These are phyloP conservation scores for Dryas integrifolia DNA, from an alignment of 331 rosid genomes.

Conservation along the genomic window DNA sequence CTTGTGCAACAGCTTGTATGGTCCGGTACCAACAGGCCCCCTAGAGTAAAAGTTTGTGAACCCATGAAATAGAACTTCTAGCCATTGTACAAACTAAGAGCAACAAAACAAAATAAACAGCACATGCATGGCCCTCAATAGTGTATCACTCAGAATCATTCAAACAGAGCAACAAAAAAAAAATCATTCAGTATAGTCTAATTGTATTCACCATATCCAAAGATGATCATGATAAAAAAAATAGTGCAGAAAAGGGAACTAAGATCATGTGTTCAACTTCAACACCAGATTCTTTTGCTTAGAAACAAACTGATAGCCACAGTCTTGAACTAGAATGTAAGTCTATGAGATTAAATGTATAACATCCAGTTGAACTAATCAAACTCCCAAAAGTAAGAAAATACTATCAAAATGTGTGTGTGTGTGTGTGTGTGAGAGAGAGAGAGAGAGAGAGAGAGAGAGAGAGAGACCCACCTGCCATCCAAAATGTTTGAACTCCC, in stretches of 20 bases:
- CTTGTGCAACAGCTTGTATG: conserved; percentile 43
- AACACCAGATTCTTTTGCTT: not conserved
- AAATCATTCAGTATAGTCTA: not conserved
- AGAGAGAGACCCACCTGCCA: conserved; percentile 41
- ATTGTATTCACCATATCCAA: not conserved
- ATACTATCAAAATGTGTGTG: too few relatives aligned
- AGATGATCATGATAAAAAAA: not conserved
- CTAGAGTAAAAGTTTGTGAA: conserved; percentile 27
- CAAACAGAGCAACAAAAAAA: too few relatives aligned
- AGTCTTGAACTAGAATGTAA: not conserved
- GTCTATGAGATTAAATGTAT: conserved; percentile 1
- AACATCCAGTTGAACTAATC: not conserved
- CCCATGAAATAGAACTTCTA: conserved; percentile 6
- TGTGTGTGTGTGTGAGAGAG: not conserved
- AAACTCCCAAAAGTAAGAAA: too few relatives aligned
- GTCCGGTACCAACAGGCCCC: conserved; percentile 41
- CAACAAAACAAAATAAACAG: not conserved
- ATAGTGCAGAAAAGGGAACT: not conserved
- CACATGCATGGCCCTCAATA: not conserved
- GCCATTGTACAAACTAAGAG: conserved; percentile 7
- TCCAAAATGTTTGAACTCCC: conserved; percentile 25
- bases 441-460: not conserved
- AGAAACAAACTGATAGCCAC: not conserved
- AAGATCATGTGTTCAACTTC: not conserved
- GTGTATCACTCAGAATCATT: not conserved